Evolutionary conservation across 441 rosid species (phyloP), one percentile per base, ranked within the genome.

Genomic region (Euphorbia celastroides): DNA sequence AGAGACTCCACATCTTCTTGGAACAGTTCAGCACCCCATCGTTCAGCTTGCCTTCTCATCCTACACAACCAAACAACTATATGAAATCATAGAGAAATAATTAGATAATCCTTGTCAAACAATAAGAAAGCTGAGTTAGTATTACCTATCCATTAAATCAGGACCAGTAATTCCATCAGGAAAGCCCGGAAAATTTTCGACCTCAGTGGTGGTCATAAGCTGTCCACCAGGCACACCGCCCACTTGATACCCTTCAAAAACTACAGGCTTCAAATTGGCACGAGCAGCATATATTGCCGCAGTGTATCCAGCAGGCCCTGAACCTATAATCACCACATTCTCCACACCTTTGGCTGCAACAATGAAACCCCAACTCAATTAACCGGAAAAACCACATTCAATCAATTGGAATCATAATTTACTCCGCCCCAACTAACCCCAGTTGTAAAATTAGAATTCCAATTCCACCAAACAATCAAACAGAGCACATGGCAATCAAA

Each of bases 151-250:
- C 99, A 93, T 93, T 77, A 91, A 88, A 91, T 91, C 96, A 3
- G 99, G 99, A 79, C 99, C 99, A 32, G 96, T 91, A 52, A 93
- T 81, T 57, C 99, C 97, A 23, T 91, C 99, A 1, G 99, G 99
- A 69, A 93, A 93, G 26, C 99, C 97, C 5, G 99, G 97, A 60
- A 89, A 93, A 74, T 93, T 93, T 85, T 93, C 99, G 71, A 93
- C 99, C 73, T 93, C 97, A 67, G 96, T 89, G 52, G 99, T 93
- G 13, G 97, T 93, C 97, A 93, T 93, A 81, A 93, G 74, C 60
- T 93, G 99, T 41, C 99, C 99, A 42, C 99, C 99, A 32, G 99
- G 97, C 68, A 93, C 99, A 73, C 97, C 99, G 25, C 97, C 99
- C 63, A 84, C 73, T 73, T 91, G 99, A 86, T 84, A 93, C 38